Base-by-base conservation (phyloP, 352 stramenopile species). In the Pythium coloratum region DNA sequence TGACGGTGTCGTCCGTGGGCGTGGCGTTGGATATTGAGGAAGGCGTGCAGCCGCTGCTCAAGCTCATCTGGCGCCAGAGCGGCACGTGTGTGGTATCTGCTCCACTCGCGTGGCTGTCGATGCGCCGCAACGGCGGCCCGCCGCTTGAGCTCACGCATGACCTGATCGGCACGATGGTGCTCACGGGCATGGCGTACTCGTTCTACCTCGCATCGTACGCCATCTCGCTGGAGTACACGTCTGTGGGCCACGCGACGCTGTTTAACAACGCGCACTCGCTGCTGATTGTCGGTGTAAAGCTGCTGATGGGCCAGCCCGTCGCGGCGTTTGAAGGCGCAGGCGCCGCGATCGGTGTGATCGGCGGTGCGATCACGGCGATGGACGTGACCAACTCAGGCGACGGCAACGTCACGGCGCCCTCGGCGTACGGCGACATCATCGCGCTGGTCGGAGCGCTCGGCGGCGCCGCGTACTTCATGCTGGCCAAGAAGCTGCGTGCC, bases 251-350 rank as follows among this genome's bases (percentile, higher is more conserved):
- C 67, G 87, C 84, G 13, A 92, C 86, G 24, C 74, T 95, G 8
- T 93, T 95, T 62, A 92, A 90, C 70, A 95, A 95, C 59, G 72
- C 82, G 13, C 87, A 95, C 73, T 95, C 87, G 55, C 75, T 90
- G 38, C 62, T 95, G 36, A 75, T 95, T 24, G 87, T 95, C 38
- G 73, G 92, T 33, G 82, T 84, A 44, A 93, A 93, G 65, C 70
- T 93, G 9, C 59, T 80, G 13, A 59, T 82, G 8, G 80, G 83
- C 0, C 72, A 90, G n/a, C 71, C 75, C 6, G 80, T 95, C 16
- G 80, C 77, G 54, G 69, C 76, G 1, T 80, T 88, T 53, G 84
- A 95, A 70, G 82, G 77, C 5, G 63, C 89, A 14, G 87, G 87
- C 55, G 82, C 84, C 30, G 77, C 78, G 6, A 80, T 95, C 46